Percentiles rank a stretch among this genome's conserved stretches.
Evolutionary conservation across 1,284 basidiomycete genomes (phyloP).

Genomic region (Limonomyces culmigenus): DNA sequence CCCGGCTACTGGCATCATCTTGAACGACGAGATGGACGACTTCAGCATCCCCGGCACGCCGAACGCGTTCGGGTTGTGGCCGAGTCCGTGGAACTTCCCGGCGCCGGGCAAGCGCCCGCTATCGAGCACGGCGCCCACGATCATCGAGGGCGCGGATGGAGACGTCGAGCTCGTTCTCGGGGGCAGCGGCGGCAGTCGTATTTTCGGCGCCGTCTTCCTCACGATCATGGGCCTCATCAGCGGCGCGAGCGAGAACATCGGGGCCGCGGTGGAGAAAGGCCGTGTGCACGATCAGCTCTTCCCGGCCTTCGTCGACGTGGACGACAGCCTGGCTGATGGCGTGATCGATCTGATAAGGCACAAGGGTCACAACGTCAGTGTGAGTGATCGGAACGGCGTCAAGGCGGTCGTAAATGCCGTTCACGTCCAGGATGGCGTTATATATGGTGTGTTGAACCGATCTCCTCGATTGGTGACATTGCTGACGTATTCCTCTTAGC

Average conservation of each 20-base stretch:
- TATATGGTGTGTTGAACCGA: constrained; percentile 29
- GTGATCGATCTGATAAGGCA: constrained; percentile 31
- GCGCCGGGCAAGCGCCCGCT: constrained; percentile 75
- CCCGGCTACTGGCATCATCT: constrained; percentile 68
- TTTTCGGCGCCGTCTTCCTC: constrained; percentile 72
- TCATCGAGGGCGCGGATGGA: constrained; percentile 61
- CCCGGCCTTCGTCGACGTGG: constrained; percentile 29
- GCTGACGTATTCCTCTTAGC: constrained; percentile 22
- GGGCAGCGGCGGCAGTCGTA: constrained; percentile 77
- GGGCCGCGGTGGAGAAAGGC: constrained; percentile 68
- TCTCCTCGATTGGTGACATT: constrained; percentile 32
- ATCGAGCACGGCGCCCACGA: constrained; percentile 69
- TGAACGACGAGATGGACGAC: constrained; percentile 92
- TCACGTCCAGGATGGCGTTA: no score
- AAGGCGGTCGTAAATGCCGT: constrained; percentile 65
- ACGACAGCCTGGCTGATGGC: neutral
- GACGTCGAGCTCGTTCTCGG: constrained; percentile 62
- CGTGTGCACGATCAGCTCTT: constrained; percentile 89
- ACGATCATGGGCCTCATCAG: constrained; percentile 64
- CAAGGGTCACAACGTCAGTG: constrained; percentile 59
- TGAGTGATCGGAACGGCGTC: constrained; percentile 38
- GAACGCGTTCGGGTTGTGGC: constrained; percentile 72
- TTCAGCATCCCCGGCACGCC: constrained; percentile 70
- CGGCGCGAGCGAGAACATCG: constrained; percentile 63
- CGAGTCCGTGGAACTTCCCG: constrained; percentile 84